Conservation (phyloP, 139 green algal genomes). For the Chlorella ohadii region DNA sequence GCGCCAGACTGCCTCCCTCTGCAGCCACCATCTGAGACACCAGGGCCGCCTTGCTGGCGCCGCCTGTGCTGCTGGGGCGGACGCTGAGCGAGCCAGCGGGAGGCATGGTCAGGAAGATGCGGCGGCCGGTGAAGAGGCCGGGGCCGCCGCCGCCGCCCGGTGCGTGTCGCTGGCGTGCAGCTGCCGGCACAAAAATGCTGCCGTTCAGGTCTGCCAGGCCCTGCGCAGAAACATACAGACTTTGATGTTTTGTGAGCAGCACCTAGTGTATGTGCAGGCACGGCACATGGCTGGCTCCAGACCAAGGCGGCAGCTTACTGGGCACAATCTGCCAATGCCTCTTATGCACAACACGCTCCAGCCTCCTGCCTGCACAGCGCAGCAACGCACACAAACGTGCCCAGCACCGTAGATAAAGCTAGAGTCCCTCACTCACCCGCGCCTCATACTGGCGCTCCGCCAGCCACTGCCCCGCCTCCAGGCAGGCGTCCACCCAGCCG, state of each 20-base stretch:
- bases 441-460: slow-evolving; percentile 46
- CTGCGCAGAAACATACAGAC: neutral
- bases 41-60: neutral
- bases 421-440: no score
- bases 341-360: no score
- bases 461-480: slow-evolving; percentile 31
- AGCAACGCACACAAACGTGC: no score
- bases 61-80: neutral
- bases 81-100: neutral
- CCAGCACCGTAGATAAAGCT: no score
- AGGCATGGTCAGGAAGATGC: neutral
- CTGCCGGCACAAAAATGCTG: neutral
- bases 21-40: neutral
- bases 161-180: neutral
- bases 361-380: neutral
- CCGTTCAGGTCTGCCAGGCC: neutral
- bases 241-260: no score
- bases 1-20: neutral
- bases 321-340: no score
- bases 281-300: no score
- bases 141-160: neutral
- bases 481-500: slow-evolving; percentile 49
- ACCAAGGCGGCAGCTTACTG: no score
- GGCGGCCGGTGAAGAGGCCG: slow-evolving; percentile 6
- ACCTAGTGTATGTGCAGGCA: no score